Conservation (phyloP, 2,329 filamentous ascomycete genomes). For the Clathrospora elynae region DNA sequence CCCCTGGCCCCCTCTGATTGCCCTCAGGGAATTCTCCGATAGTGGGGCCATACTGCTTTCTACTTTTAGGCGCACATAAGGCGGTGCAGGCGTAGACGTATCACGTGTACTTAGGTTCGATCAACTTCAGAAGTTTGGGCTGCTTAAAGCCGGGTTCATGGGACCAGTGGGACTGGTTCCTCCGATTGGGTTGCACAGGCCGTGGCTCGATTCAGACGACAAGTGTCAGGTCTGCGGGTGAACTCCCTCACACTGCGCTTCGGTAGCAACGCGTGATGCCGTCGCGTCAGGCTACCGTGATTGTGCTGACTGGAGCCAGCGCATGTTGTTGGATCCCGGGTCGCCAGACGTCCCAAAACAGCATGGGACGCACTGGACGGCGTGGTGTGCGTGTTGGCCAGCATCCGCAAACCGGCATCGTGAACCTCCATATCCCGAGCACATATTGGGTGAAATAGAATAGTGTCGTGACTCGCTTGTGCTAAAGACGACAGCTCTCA, state of each 20-base stretch:
- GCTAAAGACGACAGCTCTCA: constrained; percentile 8
- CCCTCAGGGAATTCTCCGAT: constrained; percentile 38
- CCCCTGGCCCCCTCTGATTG: constrained; percentile 34
- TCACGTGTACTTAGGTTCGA: constrained; percentile 22
- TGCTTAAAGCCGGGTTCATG: constrained; percentile 9
- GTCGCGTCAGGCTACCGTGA: constrained; percentile 22
- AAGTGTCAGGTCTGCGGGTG: constrained; percentile 14
- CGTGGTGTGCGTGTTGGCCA: constrained; percentile 11
- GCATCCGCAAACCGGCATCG: constrained; percentile 21
- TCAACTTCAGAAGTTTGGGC: constrained; percentile 20
- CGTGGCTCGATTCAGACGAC: constrained; percentile 16
- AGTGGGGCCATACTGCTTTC: constrained; percentile 21
- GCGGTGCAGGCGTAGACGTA: constrained; percentile 14
- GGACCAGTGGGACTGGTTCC: constrained; percentile 22
- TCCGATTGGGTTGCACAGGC: constrained; percentile 28
- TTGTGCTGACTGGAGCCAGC: constrained; percentile 41
- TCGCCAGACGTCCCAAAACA: constrained; percentile 11
- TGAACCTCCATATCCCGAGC: constrained; percentile 7
- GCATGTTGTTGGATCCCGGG: too few species aligned
- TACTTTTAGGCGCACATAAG: constrained; percentile 17
- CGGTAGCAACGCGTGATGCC: constrained; percentile 20
- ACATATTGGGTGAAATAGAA: neutral
- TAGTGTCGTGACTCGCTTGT: constrained; percentile 9
- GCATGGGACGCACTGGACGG: constrained; percentile 13
- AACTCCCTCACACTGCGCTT: too few species aligned